Base-by-base conservation (phyloP, 2,329 filamentous ascomycete genomes). In the Aureobasidium melanogenum region DNA sequence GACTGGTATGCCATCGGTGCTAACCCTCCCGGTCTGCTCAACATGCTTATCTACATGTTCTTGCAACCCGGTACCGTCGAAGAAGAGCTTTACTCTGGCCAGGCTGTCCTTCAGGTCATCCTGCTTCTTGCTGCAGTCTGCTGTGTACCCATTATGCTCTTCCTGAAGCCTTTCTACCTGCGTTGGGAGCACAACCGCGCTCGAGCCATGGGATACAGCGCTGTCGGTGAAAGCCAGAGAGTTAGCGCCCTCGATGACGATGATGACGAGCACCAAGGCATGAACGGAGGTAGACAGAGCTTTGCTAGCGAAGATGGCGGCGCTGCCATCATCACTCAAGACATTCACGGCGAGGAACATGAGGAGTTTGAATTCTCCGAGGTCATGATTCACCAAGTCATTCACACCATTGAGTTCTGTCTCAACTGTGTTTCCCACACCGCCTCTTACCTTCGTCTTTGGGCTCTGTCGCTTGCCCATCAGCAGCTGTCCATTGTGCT, bases 21-120 rank as follows among this genome's bases (percentile, higher is more conserved):
- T 67, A 82, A 84, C 64, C 90, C 95, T 1, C 94, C 95, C 2
- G 91, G 91, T 69, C 81, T 99, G 63, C 79, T 99, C 64, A 99
- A 99, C 82, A 97, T 97, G 93, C 81, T 99, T 70, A 99, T 99
- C 71, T 97, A 97, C 83, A 99, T 99, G 95, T 99, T 99, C 80
- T 78, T 99, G 67, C 85, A 87, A 65, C 94, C 94, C 3, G 91
- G 91, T 56, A 88, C 75, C 0, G 77, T 88, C 28, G 87, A 89
- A 52, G 84, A 90, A 64, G 82, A 82, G 55, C 81, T 99, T 5
- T 99, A 96, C 73, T 73, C 79, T 24, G 89, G 89, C 44, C 94
- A 99, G 74, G 83, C 80, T 15, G 73, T 73, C 2, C 82, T 99
- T 0, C 94, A 99, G 74, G 78, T 90, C 14, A 73, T 89, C 58